Evolutionary conservation across 768 basidiomycete species (phyloP).

Genomic region (Fomitopsis serialis): DNA sequence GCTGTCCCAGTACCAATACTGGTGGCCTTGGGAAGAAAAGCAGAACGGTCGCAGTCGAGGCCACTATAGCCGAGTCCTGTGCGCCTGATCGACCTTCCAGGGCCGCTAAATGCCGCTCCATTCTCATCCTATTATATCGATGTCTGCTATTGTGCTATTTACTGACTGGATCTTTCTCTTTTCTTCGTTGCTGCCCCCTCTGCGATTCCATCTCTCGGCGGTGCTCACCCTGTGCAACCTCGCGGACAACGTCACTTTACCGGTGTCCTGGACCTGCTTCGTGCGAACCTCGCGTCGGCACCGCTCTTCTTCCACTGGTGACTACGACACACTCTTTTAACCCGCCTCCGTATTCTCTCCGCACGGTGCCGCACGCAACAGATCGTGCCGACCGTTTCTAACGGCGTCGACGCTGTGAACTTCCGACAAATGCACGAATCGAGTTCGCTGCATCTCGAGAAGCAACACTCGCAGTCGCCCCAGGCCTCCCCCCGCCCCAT

Average conservation of each 20-base stretch:
- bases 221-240: too few species aligned
- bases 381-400: constrained; percentile 79
- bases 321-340: neutral
- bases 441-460: constrained; percentile 82
- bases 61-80: neutral
- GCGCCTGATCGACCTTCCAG: neutral
- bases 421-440: constrained; percentile 91
- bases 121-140: neutral
- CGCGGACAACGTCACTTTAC: neutral
- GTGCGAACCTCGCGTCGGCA: neutral
- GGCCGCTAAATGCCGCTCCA: neutral
- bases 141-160: too few species aligned
- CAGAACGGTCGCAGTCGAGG: neutral
- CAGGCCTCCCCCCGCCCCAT: constrained; percentile 4
- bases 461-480: constrained; percentile 16
- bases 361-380: constrained; percentile 23
- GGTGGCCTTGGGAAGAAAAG: neutral
- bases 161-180: too few species aligned
- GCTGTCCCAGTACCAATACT: neutral
- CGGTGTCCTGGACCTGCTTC: neutral
- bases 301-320: neutral
- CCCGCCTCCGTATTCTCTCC: neutral
- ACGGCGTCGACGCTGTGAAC: constrained; percentile 80
- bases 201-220: too few species aligned
- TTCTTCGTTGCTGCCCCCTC: too few species aligned